Evolutionary conservation across 2,329 filamentous ascomycete genomes (phyloP).

Genomic region (Alternaria metachromatica): DNA sequence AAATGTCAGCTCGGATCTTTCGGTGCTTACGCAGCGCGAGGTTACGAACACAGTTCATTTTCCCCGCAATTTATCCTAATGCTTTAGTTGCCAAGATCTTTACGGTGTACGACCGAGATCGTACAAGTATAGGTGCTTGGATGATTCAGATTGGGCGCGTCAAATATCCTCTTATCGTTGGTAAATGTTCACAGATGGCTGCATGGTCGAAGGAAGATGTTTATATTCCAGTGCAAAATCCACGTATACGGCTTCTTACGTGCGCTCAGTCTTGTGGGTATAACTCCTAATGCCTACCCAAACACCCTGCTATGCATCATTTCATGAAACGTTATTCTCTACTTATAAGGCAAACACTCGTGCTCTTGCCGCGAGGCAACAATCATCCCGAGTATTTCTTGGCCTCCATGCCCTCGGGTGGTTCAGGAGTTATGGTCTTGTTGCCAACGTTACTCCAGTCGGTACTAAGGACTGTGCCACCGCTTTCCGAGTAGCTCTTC

Average conservation of each 20-base stretch:
- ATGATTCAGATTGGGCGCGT: background rate
- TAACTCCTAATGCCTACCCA: background rate
- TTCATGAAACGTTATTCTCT: background rate
- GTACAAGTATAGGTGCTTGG: background rate
- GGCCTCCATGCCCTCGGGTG: conserved; percentile 78
- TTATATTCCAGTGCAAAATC: background rate
- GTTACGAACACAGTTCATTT: background rate
- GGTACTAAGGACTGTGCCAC: conserved; percentile 89
- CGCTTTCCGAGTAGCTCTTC: conserved; percentile 95
- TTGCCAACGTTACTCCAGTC: conserved; percentile 84
- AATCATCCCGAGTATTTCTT: conserved; percentile 63
- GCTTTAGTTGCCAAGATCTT: background rate
- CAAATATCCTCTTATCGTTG: background rate
- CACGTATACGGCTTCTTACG: background rate
- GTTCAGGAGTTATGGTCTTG: conserved; percentile 72
- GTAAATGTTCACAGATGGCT: background rate
- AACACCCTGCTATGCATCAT: conserved; percentile 14
- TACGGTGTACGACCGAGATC: background rate
- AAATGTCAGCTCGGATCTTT: conserved; percentile 1
- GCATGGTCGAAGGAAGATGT: background rate
- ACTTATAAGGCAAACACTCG: background rate
- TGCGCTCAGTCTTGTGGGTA: background rate
- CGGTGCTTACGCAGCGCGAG: conserved; percentile 3
- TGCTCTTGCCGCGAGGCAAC: background rate
- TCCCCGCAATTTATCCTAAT: background rate